Evolutionary conservation across 768 basidiomycete species (phyloP).

Genomic region (Neoboletus magnificus): DNA sequence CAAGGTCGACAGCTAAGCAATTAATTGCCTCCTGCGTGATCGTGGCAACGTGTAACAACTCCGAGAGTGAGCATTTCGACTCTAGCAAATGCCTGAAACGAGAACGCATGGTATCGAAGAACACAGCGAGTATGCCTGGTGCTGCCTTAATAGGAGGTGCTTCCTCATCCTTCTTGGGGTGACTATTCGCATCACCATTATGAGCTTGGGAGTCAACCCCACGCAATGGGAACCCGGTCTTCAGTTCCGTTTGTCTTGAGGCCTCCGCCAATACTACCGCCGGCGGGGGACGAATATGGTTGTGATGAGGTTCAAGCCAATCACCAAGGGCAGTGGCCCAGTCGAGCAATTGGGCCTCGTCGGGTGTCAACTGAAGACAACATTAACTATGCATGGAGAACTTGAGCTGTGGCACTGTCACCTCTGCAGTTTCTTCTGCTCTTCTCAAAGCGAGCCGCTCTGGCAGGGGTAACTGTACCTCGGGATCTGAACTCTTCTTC

Average conservation of each 20-base stretch:
- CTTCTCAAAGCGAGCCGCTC: conserved; percentile 54
- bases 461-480: conserved; percentile 48
- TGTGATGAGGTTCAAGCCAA: conserved; percentile 78
- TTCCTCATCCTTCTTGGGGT: conserved; percentile 69
- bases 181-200: conserved; percentile 36
- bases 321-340: conserved; percentile 61
- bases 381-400: conserved; percentile 3
- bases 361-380: conserved; percentile 54
- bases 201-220: conserved; percentile 48
- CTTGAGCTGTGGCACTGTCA: conserved; percentile 21
- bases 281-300: conserved; percentile 68
- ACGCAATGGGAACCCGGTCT: conserved; percentile 65
- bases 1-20: neutral
- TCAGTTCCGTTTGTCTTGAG: conserved; percentile 66
- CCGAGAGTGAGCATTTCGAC: conserved; percentile 41
- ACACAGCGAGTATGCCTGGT: conserved; percentile 49
- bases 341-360: conserved; percentile 56
- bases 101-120: conserved; percentile 59
- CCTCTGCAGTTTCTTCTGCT: conserved; percentile 55
- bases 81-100: conserved; percentile 48
- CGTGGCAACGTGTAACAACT: conserved; percentile 69
- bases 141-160: conserved; percentile 61
- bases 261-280: conserved; percentile 70
- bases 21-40: conserved; percentile 66
- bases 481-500: conserved; percentile 53